These are phyloP conservation scores for Penicillium arizonense DNA, from an alignment of 495 filamentous ascomycete species.

Conservation along the genomic window DNA sequence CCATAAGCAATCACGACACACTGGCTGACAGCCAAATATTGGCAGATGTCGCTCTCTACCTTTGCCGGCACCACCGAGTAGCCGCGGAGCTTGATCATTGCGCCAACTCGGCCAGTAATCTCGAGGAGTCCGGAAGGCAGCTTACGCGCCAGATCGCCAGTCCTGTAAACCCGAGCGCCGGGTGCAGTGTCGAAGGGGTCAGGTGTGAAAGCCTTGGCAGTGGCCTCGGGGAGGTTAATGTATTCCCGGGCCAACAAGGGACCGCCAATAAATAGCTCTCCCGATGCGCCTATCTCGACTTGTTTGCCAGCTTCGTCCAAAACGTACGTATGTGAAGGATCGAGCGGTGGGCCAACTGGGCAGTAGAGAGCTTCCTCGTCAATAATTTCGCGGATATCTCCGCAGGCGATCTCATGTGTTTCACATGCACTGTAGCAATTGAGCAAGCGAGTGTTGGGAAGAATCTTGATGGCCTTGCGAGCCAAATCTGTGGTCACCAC, in stretches of 20 bases:
- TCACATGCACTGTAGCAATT: constrained; percentile 74
- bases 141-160: constrained; percentile 78
- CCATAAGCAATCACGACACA: constrained; percentile 61
- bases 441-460: constrained; percentile 62
- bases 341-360: constrained; percentile 61
- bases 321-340: constrained; percentile 58
- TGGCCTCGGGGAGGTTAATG: constrained; percentile 79
- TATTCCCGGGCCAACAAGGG: constrained; percentile 77
- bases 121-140: constrained; percentile 68
- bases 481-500: constrained; percentile 68
- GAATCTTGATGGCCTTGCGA: constrained; percentile 54
- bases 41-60: constrained; percentile 65
- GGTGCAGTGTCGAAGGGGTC: constrained; percentile 52
- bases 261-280: constrained; percentile 83
- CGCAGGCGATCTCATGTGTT: constrained; percentile 70
- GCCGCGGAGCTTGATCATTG: constrained; percentile 79
- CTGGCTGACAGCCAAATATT: constrained; percentile 56
- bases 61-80: constrained; percentile 78
- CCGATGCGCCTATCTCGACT: constrained; percentile 63
- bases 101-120: constrained; percentile 75
- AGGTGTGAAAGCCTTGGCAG: constrained; percentile 63
- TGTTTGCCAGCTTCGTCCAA: constrained; percentile 54
- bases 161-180: constrained; percentile 68
- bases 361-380: constrained; percentile 52
- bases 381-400: constrained; percentile 63